phyloP scores from a whole-genome alignment of 2,329 filamentous ascomycete genomes.

The Exophiala sp. region DNA sequence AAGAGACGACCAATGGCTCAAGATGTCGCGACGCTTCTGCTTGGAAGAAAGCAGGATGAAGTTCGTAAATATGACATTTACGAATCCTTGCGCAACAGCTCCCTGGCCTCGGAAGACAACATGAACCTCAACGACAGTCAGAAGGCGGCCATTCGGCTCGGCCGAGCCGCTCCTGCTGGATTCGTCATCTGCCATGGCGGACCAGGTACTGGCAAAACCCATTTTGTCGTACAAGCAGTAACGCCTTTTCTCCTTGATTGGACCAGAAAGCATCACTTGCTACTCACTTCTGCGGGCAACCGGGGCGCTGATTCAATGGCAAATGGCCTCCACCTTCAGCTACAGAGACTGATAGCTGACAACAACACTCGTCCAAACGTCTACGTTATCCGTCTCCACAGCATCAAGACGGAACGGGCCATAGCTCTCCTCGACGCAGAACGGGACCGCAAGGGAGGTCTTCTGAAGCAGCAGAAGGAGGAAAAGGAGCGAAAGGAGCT shows the following conservation, averaged over 20 bases:
- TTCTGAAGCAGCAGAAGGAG: no score
- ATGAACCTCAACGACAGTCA: constrained; percentile 16
- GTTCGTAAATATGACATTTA: constrained; percentile 6
- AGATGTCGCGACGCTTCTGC: background rate
- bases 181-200: constrained; percentile 15
- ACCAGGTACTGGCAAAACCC: constrained; percentile 14
- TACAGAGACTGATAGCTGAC: background rate
- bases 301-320: constrained; percentile 10
- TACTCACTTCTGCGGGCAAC: constrained; percentile 10
- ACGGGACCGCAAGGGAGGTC: no score
- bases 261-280: background rate
- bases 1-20: background rate
- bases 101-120: background rate
- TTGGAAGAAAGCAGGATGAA: background rate
- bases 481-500: no score
- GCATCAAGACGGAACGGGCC: no score
- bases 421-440: no score
- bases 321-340: background rate
- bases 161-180: constrained; percentile 7
- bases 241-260: constrained; percentile 8
- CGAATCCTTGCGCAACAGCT: background rate
- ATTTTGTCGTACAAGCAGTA: constrained; percentile 12
- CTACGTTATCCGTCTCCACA: no score
- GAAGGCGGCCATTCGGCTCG: constrained; percentile 7
- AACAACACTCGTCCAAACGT: no score